Conservation (phyloP, 179 eudicot genomes). For the Spinacia oleracea region DNA sequence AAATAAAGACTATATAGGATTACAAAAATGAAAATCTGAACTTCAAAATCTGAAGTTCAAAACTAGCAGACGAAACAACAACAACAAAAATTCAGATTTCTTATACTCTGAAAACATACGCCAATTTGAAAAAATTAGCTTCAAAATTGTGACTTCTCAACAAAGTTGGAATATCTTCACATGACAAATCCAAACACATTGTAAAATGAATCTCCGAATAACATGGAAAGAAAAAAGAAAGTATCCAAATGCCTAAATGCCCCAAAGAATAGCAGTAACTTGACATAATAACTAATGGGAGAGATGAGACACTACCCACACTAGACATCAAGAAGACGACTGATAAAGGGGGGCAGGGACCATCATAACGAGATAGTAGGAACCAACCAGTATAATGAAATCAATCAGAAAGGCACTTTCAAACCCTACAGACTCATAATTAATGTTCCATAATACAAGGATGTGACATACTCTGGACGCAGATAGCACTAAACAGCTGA, state of each 20-base stretch:
- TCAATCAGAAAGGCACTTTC: not conserved
- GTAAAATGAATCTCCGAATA: not conserved
- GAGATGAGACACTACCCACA: not conserved
- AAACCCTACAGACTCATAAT: not conserved
- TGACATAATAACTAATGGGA: not conserved
- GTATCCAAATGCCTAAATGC: not conserved
- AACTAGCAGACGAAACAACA: too few species aligned
- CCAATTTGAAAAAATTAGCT: constrained; percentile 1
- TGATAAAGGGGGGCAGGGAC: not conserved
- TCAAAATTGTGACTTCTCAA: not conserved
- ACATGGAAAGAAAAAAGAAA: not conserved
- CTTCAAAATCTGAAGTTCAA: too few species aligned
- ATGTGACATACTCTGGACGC: not conserved
- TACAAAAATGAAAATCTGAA: not conserved
- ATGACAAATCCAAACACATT: not conserved
- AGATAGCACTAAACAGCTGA: not conserved
- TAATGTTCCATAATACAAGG: not conserved
- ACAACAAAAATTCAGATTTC: not conserved
- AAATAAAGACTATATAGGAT: not conserved
- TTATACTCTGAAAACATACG: too few species aligned
- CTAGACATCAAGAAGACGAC: too few species aligned
- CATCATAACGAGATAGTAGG: not conserved
- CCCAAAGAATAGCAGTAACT: not conserved
- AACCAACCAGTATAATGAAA: not conserved
- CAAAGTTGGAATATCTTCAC: not conserved